Conservation (phyloP, 164 flowering plant species). For the Buxus sempervirens region DNA sequence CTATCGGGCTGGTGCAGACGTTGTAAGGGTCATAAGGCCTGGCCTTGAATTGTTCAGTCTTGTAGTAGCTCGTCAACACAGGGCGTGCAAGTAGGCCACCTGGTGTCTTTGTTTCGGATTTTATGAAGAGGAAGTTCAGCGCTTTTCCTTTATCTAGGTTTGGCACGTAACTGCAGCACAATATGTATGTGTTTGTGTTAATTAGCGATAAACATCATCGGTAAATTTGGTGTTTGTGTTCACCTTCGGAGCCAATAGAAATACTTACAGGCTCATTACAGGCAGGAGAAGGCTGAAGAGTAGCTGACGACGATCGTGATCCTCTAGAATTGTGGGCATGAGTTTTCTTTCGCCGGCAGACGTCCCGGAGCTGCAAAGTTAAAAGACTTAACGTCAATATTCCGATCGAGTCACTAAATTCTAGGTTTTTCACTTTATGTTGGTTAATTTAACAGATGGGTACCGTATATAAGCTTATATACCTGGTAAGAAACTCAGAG, state of each 20-base stretch:
- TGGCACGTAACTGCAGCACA: slow-evolving; percentile 50
- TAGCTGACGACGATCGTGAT: slow-evolving; percentile 52
- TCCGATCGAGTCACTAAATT: neutral
- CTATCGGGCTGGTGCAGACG: slow-evolving; percentile 73
- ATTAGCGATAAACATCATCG: neutral
- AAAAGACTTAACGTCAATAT: slow-evolving; percentile 1
- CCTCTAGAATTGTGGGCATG: slow-evolving; percentile 76
- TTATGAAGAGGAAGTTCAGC: slow-evolving; percentile 59
- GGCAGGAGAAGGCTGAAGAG: slow-evolving; percentile 83
- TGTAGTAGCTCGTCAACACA: slow-evolving; percentile 78
- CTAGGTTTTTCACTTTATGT: no score
- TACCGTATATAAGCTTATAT: no score
- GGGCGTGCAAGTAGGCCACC: slow-evolving; percentile 77
- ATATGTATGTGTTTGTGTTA: neutral
- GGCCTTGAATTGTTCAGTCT: slow-evolving; percentile 60
- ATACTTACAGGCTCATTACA: slow-evolving; percentile 71
- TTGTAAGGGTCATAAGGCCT: slow-evolving; percentile 67
- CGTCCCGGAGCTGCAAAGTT: slow-evolving; percentile 64
- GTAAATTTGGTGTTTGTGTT: no score
- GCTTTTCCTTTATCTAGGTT: slow-evolving; percentile 75
- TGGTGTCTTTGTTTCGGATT: no score
- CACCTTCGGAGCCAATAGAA: neutral
- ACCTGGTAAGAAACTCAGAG: slow-evolving; percentile 85
- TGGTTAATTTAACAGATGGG: no score
- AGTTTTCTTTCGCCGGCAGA: slow-evolving; percentile 82